phyloP scores from a whole-genome alignment of 2,329 filamentous ascomycete genomes.

The Lojkania enalia region DNA sequence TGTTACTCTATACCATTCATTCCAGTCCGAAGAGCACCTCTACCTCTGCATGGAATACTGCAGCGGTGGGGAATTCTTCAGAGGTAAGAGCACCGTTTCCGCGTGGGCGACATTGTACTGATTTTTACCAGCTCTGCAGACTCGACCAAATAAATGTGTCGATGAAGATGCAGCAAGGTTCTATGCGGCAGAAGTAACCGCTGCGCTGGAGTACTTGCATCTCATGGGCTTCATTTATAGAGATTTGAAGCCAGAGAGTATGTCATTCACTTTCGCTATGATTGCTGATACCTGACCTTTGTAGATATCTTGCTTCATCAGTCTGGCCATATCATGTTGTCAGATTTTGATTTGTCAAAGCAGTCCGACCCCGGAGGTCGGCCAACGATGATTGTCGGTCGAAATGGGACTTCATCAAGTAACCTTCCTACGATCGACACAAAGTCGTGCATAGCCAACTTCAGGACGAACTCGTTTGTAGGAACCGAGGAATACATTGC shows the following conservation, averaged over 20 bases:
- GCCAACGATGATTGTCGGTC: constrained; percentile 93
- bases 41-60: constrained; percentile 99
- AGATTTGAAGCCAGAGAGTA: constrained; percentile 95
- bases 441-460: constrained; percentile 96
- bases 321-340: constrained; percentile 99
- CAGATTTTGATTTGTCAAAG: constrained; percentile 97
- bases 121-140: constrained; percentile 71
- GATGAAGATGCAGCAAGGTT: constrained; percentile 96
- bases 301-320: constrained; percentile 95
- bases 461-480: constrained; percentile 97
- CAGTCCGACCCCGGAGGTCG: constrained; percentile 95
- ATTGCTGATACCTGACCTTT: constrained; percentile 45
- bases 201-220: constrained; percentile 93
- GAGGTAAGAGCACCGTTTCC: constrained; percentile 50
- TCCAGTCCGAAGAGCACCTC: constrained; percentile 97
- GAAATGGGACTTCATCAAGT: constrained; percentile 79
- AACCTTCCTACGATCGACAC: constrained; percentile 97
- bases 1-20: constrained; percentile 96
- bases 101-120: constrained; percentile 4
- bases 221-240: constrained; percentile 99
- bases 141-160: constrained; percentile 94
- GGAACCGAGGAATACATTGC: constrained; percentile 99
- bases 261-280: constrained; percentile 48
- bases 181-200: constrained; percentile 96
- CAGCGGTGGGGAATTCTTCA: constrained; percentile 97